Conservation (phyloP, 768 basidiomycete genomes). For the Lactarius trivialis region DNA sequence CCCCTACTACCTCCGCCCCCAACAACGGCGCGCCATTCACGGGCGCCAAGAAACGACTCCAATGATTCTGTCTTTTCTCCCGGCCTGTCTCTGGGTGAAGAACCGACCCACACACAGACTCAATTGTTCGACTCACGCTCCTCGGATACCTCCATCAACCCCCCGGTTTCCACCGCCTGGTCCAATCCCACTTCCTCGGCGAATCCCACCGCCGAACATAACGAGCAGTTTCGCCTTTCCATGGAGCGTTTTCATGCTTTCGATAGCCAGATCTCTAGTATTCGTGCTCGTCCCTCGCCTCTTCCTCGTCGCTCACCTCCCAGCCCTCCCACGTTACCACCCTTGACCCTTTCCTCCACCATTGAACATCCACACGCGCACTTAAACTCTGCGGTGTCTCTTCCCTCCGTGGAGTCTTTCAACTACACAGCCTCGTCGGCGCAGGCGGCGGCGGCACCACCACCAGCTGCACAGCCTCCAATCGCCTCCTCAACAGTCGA, state of each 20-base stretch:
- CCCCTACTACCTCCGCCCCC: not conserved
- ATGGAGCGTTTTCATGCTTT: conserved; percentile 24
- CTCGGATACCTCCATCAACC: not conserved
- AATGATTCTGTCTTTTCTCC: conserved; percentile 4
- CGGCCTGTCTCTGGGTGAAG: not conserved
- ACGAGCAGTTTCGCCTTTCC: conserved; percentile 22
- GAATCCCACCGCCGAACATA: conserved; percentile 5
- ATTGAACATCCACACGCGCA: conserved; percentile 7
- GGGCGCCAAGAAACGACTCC: conserved; percentile 1
- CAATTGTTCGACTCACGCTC: conserved; percentile 5
- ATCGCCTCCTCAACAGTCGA: not conserved
- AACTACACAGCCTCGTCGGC: not conserved
- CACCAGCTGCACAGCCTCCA: conserved; percentile 1
- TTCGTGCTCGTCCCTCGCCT: conserved; percentile 17
- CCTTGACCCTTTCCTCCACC: conserved; percentile 20
- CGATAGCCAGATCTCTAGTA: conserved; percentile 23
- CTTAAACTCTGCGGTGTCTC: conserved; percentile 1
- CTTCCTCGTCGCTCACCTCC: conserved; percentile 11
- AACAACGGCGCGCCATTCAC: conserved; percentile 1
- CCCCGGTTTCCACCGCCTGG: conserved; percentile 4
- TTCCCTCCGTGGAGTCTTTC: conserved; percentile 16
- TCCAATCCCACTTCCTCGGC: conserved; percentile 2
- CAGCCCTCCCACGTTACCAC: conserved; percentile 18
- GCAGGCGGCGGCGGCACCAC: not conserved
- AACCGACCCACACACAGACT: not conserved